Evolutionary conservation across 1,284 basidiomycete genomes (phyloP).

Genomic region (Agroathelia rolfsii): DNA sequence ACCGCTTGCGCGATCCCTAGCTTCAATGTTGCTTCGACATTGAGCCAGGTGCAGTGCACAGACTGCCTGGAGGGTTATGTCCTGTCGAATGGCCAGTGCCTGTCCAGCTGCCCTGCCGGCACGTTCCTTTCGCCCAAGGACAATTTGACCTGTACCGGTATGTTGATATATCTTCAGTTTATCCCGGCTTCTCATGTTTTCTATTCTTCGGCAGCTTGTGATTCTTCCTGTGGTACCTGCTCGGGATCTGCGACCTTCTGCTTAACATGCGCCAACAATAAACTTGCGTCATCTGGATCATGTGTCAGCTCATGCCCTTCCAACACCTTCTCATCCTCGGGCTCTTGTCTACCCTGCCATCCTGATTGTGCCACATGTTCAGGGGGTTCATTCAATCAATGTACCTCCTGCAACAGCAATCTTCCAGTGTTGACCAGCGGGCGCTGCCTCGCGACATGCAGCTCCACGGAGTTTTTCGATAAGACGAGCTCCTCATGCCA

Average conservation of each 20-base stretch:
- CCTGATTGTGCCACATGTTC: conserved; percentile 74
- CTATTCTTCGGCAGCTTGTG: conserved; percentile 43
- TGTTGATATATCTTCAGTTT: conserved; percentile 15
- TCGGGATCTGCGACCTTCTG: conserved; percentile 57
- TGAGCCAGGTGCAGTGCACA: conserved; percentile 60
- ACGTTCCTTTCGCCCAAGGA: conserved; percentile 64
- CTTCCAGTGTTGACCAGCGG: conserved; percentile 65
- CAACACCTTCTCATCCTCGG: conserved; percentile 54
- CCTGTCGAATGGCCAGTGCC: conserved; percentile 57
- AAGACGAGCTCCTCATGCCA: conserved; percentile 49
- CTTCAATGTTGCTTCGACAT: conserved; percentile 58
- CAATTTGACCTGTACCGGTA: conserved; percentile 59
- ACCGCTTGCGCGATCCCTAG: conserved; percentile 63
- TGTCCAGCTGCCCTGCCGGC: conserved; percentile 57
- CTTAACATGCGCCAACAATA: conserved; percentile 53
- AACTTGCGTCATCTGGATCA: conserved; percentile 57
- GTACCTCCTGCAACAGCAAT: conserved; percentile 53
- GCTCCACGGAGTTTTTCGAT: conserved; percentile 64
- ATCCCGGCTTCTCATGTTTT: conserved; percentile 4
- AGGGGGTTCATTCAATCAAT: conserved; percentile 64
- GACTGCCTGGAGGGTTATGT: conserved; percentile 68
- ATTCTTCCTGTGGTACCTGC: conserved; percentile 64
- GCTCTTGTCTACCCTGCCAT: conserved; percentile 63
- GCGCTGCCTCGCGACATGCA: conserved; percentile 68
- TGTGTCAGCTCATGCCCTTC: conserved; percentile 68